Evolutionary conservation across 768 basidiomycete species (phyloP), one percentile per base, ranked within the genome.

Genomic region (Royoungia palumana): DNA sequence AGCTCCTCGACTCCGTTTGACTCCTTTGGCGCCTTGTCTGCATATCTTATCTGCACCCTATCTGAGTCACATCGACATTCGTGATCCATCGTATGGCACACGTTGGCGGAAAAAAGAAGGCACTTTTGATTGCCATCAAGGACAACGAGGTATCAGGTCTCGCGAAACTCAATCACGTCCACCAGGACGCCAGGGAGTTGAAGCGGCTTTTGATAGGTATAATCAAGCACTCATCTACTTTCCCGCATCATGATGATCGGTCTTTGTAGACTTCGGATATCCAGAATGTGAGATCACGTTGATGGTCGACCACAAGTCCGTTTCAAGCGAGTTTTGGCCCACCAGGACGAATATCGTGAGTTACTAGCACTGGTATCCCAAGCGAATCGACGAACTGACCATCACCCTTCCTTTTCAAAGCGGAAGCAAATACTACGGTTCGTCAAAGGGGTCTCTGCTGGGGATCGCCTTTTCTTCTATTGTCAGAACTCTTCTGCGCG

Each of bases 391-490:
- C 8, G 4, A n/a, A 20, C 42, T 47, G 41, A 19, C 6, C 5
- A 30, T n/a, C 13, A 41, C 28, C 13, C 40, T 11, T 39, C 11
- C 40, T n/a, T n/a, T n/a, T n/a, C 12, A 38, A 49, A 81, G 79
- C 56, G 71, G 19, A 56, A 54, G 9, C 73, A 75, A 30, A 75
- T 81, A 44, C 50, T 65, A 1, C 66, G 68, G 2, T 64, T 83
- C 7, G 76, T 80, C 0, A 51, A 62, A 25, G 76, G 63, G 30
- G 75, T 74, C 9, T 61, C 68, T 16, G 51, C 73, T 4, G 76
- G 76, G 0, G 82, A 82, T 50, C 72, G 61, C 2, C 77, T 80
- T 54, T 78, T 82, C 51, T 81, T 83, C 48, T 79, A 80, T 37
- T 83, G 81, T 82, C 45, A 48, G 75, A 17, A 5, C 14, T 32